phyloP scores from a whole-genome alignment of 495 filamentous ascomycete genomes.

The Penicillium psychrofluorescens region DNA sequence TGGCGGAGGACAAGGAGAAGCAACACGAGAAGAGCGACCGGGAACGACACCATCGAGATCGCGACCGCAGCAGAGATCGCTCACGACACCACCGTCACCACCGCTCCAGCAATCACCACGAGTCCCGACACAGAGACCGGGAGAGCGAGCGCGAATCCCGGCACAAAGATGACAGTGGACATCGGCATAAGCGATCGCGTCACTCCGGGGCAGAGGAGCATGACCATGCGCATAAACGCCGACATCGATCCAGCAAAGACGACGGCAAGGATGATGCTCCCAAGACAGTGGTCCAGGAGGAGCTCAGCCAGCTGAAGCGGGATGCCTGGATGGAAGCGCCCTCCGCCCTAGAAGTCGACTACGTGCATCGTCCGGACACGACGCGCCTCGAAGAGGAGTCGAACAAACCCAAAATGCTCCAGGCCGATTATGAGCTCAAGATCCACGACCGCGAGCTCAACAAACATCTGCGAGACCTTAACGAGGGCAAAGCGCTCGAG shows the following conservation, averaged over 20 bases:
- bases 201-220: constrained; percentile 35
- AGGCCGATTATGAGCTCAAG: constrained; percentile 64
- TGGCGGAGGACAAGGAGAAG: constrained; percentile 34
- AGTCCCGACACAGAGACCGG: no score
- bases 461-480: constrained; percentile 56
- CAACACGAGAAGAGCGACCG: constrained; percentile 27
- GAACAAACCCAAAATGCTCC: constrained; percentile 42
- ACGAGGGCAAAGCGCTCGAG: constrained; percentile 46
- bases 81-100: constrained; percentile 30
- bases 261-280: constrained; percentile 14
- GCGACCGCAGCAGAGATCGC: constrained; percentile 34
- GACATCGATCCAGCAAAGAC: constrained; percentile 24
- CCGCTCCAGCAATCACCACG: constrained; percentile 26
- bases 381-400: constrained; percentile 27
- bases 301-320: constrained; percentile 42
- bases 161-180: constrained; percentile 35
- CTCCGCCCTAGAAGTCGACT: constrained; percentile 73
- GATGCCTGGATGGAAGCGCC: constrained; percentile 96
- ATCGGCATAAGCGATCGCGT: constrained; percentile 49
- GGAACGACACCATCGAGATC: constrained; percentile 29
- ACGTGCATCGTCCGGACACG: constrained; percentile 60
- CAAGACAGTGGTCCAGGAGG: constrained; percentile 26
- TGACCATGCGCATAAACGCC: constrained; percentile 29
- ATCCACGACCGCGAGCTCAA: constrained; percentile 82
- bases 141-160: constrained; percentile 15